A percentile compares a stretch with the other conserved stretches of the same genome.
phyloP scores from a whole-genome alignment of 1,284 basidiomycete species.

The Meripilus lineatus region DNA sequence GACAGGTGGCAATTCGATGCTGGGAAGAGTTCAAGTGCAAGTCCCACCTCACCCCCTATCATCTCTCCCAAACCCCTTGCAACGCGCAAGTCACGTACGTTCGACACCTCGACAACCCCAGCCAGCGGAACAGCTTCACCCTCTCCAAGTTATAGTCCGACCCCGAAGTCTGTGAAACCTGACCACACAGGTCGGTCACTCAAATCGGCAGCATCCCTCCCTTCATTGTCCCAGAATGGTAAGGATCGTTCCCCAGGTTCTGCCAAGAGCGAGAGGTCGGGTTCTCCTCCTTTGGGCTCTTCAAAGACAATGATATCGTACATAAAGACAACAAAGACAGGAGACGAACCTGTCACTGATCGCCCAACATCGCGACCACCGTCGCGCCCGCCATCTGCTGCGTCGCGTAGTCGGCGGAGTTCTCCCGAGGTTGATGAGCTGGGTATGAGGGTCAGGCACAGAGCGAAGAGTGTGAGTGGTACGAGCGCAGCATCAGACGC shows the following conservation, averaged over 20 bases:
- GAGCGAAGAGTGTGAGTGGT: slow-evolving; percentile 20
- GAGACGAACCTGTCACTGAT: slow-evolving; percentile 29
- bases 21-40: slow-evolving; percentile 7
- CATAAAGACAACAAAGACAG: slow-evolving; percentile 46
- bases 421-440: slow-evolving; percentile 49
- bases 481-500: slow-evolving; percentile 13
- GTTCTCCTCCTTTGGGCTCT: slow-evolving; percentile 36
- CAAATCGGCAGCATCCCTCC: slow-evolving; percentile 21
- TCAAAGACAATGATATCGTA: slow-evolving; percentile 47
- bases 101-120: slow-evolving; percentile 21
- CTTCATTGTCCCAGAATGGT: slow-evolving; percentile 18
- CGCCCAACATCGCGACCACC: slow-evolving; percentile 19
- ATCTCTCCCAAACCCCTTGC: slow-evolving; percentile 34
- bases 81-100: slow-evolving; percentile 39
- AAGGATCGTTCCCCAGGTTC: slow-evolving; percentile 14
- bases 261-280: no score
- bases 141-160: slow-evolving; percentile 12
- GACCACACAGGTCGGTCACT: slow-evolving; percentile 19
- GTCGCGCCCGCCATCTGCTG: slow-evolving; percentile 14
- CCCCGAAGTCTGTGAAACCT: slow-evolving; percentile 17
- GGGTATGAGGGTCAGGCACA: slow-evolving; percentile 41
- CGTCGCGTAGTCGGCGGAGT: slow-evolving; percentile 13
- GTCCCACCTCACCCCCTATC: slow-evolving; percentile 18
- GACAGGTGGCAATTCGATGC: slow-evolving; percentile 55
- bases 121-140: slow-evolving; percentile 1